These are phyloP conservation scores for Sideroxylon spinosum DNA, from an alignment of 179 eudicot species.

Conservation along the genomic window DNA sequence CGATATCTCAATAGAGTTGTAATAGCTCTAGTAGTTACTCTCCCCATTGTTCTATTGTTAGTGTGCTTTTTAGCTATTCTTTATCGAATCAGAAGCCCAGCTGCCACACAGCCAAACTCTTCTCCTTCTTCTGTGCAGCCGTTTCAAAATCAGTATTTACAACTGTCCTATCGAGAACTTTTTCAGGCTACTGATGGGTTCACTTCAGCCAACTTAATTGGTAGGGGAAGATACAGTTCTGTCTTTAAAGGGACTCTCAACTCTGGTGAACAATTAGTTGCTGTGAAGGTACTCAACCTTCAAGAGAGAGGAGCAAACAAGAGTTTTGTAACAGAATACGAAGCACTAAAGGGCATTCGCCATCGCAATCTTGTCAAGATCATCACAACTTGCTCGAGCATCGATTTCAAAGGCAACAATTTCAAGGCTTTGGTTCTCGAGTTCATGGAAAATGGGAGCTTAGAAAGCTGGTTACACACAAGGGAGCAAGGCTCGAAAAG, in stretches of 20 bases:
- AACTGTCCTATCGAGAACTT: slow-evolving; percentile 26
- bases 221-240: slow-evolving; percentile 29
- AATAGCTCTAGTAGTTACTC: neutral
- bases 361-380: slow-evolving; percentile 28
- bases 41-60: neutral
- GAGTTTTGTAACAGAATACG: slow-evolving; percentile 31
- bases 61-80: neutral
- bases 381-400: slow-evolving; percentile 27
- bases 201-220: slow-evolving; percentile 24
- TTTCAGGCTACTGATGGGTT: slow-evolving; percentile 28
- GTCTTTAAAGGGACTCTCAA: slow-evolving; percentile 25
- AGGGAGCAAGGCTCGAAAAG: neutral
- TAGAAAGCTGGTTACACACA: slow-evolving; percentile 31
- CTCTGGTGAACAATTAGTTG: slow-evolving; percentile 19
- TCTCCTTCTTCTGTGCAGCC: neutral
- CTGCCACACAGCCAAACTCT: neutral
- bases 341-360: slow-evolving; percentile 22
- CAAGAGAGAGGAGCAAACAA: slow-evolving; percentile 22
- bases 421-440: slow-evolving; percentile 33
- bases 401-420: slow-evolving; percentile 24
- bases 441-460: slow-evolving; percentile 30
- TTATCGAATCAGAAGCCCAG: neutral
- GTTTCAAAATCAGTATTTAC: neutral
- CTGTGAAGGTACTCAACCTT: slow-evolving; percentile 34
- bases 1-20: neutral